Conservation (phyloP, 768 basidiomycete species). For the Rhodotorula graminis region DNA sequence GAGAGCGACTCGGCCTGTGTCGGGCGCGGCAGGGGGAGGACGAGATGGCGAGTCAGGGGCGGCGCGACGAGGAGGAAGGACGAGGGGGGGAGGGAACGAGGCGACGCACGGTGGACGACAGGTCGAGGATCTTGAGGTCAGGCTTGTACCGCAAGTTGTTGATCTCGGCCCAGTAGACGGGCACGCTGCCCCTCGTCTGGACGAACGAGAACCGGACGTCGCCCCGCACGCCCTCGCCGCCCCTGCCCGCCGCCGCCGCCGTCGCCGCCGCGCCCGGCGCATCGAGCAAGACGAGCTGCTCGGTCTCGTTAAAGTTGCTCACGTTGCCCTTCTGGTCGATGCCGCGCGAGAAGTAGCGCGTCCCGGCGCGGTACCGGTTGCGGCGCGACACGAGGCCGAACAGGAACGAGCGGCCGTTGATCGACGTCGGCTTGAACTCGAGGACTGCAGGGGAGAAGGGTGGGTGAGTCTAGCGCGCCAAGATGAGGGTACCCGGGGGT, state of each 20-base stretch:
- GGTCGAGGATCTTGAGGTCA: slow-evolving; percentile 91
- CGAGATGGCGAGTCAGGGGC: neutral
- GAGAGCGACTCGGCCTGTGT: slow-evolving; percentile 64
- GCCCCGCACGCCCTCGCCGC: slow-evolving; percentile 44
- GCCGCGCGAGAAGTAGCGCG: slow-evolving; percentile 92
- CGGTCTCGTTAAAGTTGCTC: slow-evolving; percentile 97
- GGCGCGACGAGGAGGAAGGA: neutral
- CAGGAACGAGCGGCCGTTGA: slow-evolving; percentile 73
- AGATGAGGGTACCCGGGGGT: neutral
- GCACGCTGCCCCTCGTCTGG: slow-evolving; percentile 88
- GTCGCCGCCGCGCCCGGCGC: slow-evolving; percentile 2
- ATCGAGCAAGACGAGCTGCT: slow-evolving; percentile 82
- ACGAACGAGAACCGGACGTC: slow-evolving; percentile 66
- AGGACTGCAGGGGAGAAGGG: slow-evolving; percentile 59
- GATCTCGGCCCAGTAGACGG: slow-evolving; percentile 93
- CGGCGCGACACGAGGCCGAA: slow-evolving; percentile 87
- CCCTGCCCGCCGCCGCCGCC: slow-evolving; percentile 12
- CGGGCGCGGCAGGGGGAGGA: rapidly evolving
- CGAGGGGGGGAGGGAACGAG: neutral
- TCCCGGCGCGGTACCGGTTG: slow-evolving; percentile 89
- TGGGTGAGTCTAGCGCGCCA: neutral
- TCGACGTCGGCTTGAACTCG: slow-evolving; percentile 67
- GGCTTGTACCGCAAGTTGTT: slow-evolving; percentile 94
- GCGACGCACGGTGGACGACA: slow-evolving; percentile 68
- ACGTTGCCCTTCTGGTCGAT: slow-evolving; percentile 83